Evolutionary conservation across 345 rosid genomes (phyloP), one percentile per base, ranked within the genome.

Genomic region (Adansonia digitata): DNA sequence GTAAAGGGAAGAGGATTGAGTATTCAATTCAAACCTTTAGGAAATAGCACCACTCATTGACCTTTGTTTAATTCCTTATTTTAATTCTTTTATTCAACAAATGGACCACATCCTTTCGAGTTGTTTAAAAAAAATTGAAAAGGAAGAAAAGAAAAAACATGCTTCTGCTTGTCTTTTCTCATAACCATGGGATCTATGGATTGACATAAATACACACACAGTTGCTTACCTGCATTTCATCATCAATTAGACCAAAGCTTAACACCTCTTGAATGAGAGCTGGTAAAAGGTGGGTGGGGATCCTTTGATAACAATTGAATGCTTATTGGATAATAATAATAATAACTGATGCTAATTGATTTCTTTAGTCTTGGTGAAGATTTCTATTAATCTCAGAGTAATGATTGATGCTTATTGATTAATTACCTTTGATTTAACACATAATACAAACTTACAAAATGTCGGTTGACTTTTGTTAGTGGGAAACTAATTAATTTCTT

Each of bases 151-250:
- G 60, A 52, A 81, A 79, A 81, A 75, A 52, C 82, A 87, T 77
- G 85, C 81, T 86, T 91, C 91, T 88, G 78, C 74, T 90, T 93
- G 98, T 93, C 95, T 72, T 85, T 57, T 78, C 77, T 83, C 80
- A 60, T 13, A 83, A 63, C 79, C 86, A 74, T 78, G 85, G 96
- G 89, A 92, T 92, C 92, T 81, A 79, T 86, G 77, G 78, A 10
- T 57, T 27, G 63, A 57, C 63, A 73, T 51, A n/a, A 6, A n/a
- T 80, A 73, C 70, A 79, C 81, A n/a, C n/a, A n/a, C n/a, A n/a
- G n/a, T 61, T 65, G 57, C 55, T 31, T 1, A 31, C 34, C 3
- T 31, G 34, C 34, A 42, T 82, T 75, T 79, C 85, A 66, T 82
- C 86, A 87, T 81, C 90, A 80, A 76, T 53, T 65, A 75, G 90